A percentile compares a stretch with the other conserved stretches of the same genome.
These are phyloP conservation scores for Leishmania arabica DNA, from an alignment of 208 protist species.

Conservation along the genomic window DNA sequence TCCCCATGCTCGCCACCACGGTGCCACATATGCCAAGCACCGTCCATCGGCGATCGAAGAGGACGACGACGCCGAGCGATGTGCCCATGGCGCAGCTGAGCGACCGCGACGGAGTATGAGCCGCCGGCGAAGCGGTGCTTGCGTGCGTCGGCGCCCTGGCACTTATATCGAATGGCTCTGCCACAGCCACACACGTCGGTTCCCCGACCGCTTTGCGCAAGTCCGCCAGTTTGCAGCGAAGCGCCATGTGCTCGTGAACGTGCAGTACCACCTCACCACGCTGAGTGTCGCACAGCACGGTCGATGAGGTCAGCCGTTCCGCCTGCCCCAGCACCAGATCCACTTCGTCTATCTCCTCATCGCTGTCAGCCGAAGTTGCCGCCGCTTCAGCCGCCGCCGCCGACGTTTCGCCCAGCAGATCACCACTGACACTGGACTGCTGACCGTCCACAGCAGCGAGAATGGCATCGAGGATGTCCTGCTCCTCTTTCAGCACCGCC, in stretches of 20 bases:
- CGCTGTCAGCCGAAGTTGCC: neutral
- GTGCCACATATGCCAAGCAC: conserved; percentile 23
- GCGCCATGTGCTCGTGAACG: conserved; percentile 60
- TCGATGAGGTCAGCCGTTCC: conserved; percentile 44
- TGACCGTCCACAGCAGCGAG: conserved; percentile 53
- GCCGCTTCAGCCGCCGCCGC: neutral
- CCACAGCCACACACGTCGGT: conserved; percentile 52
- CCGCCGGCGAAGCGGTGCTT: neutral
- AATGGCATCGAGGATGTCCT: conserved; percentile 64
- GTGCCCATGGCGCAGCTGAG: conserved; percentile 53
- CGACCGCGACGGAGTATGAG: neutral
- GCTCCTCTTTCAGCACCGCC: conserved; percentile 32
- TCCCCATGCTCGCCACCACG: conserved; percentile 30
- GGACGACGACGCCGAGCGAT: conserved; percentile 53
- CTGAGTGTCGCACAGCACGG: conserved; percentile 22
- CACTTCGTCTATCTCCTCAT: conserved; percentile 32
- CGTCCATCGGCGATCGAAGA: conserved; percentile 45
- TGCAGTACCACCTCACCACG: conserved; percentile 47
- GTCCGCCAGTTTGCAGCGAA: conserved; percentile 39
- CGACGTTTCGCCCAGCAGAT: conserved; percentile 31
- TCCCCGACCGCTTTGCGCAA: conserved; percentile 36
- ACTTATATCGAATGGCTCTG: neutral
- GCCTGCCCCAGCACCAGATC: conserved; percentile 54
- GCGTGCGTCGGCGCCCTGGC: neutral
- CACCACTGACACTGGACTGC: conserved; percentile 73